These are phyloP conservation scores for Crepidotus variabilis DNA, from an alignment of 768 basidiomycete species.

Conservation along the genomic window DNA sequence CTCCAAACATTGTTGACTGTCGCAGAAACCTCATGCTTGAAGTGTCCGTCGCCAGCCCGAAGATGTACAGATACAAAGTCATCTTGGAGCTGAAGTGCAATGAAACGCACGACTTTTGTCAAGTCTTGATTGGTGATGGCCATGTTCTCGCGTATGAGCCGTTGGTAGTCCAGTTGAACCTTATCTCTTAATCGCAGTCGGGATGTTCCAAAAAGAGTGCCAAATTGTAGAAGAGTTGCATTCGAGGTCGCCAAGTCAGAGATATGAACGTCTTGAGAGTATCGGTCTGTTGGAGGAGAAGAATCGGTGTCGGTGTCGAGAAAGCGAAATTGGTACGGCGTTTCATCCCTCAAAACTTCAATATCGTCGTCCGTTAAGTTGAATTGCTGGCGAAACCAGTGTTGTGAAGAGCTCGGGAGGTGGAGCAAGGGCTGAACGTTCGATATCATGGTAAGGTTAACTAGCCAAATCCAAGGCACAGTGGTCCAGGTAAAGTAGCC, in stretches of 20 bases:
- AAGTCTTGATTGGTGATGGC: conserved; percentile 49
- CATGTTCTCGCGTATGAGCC: conserved; percentile 53
- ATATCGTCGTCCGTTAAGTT: conserved; percentile 35
- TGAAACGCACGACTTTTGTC: conserved; percentile 34
- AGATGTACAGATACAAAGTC: conserved; percentile 63
- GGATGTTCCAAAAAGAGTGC: conserved; percentile 74
- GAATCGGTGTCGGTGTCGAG: conserved; percentile 36
- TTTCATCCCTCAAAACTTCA: conserved; percentile 45
- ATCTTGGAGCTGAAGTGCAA: conserved; percentile 39
- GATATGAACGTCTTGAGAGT: conserved; percentile 38
- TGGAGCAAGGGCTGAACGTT: conserved; percentile 40
- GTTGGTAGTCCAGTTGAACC: conserved; percentile 38
- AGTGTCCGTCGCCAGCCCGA: conserved; percentile 66
- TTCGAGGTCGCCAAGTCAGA: conserved; percentile 32
- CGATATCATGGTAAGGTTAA: conserved; percentile 44
- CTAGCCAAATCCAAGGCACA: conserved; percentile 68
- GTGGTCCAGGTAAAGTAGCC: conserved; percentile 59
- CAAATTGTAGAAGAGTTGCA: conserved; percentile 61
- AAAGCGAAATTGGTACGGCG: conserved; percentile 63
- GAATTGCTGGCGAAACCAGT: conserved; percentile 43
- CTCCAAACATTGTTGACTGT: conserved; percentile 54
- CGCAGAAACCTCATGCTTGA: conserved; percentile 34
- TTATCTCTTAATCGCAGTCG: conserved; percentile 50
- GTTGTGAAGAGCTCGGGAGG: conserved; percentile 45
- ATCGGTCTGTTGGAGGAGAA: conserved; percentile 32